Percentiles rank a stretch among this genome's conserved stretches.
These are phyloP conservation scores for Plasmopara viticola DNA, from an alignment of 352 stramenopile genomes.

Conservation along the genomic window DNA sequence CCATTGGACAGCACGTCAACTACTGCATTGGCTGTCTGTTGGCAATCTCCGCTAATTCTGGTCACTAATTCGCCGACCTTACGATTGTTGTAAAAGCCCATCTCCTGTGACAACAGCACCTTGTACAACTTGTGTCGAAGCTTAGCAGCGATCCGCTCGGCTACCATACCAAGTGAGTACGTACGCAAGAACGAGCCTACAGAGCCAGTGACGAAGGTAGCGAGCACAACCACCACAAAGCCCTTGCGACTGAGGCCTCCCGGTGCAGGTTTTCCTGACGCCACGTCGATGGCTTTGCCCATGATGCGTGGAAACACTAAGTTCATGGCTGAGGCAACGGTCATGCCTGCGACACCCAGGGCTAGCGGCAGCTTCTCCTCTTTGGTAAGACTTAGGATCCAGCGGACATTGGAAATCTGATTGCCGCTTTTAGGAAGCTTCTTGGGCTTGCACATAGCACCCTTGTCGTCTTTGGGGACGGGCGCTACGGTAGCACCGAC, in stretches of 20 bases:
- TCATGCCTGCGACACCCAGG: constrained; percentile 72
- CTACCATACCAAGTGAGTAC: constrained; percentile 86
- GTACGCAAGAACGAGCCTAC: constrained; percentile 83
- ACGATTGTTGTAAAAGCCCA: constrained; percentile 75
- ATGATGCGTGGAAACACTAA: constrained; percentile 86
- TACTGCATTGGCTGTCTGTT: constrained; percentile 85
- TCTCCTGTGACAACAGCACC: constrained; percentile 72
- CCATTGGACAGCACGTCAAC: constrained; percentile 83
- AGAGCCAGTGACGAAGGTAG: constrained; percentile 78
- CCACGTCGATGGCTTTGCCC: constrained; percentile 83
- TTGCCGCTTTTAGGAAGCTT: constrained; percentile 5
- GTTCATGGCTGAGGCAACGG: constrained; percentile 82
- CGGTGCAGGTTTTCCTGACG: constrained; percentile 65
- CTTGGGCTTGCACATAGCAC: background rate
- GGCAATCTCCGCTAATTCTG: constrained; percentile 80
- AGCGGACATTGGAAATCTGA: constrained; percentile 43
- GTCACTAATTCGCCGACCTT: constrained; percentile 85
- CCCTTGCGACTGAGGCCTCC: constrained; percentile 71
- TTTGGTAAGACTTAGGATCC: constrained; percentile 61
- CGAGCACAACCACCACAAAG: constrained; percentile 81
- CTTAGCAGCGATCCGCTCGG: constrained; percentile 76
- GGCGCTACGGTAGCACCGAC: constrained; percentile 7
- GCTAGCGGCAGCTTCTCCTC: constrained; percentile 64
- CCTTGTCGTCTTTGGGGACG: background rate
- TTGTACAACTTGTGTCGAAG: constrained; percentile 71